Evolutionary conservation across 2,329 filamentous ascomycete genomes (phyloP).

Genomic region (Aureobasidium sp.): DNA sequence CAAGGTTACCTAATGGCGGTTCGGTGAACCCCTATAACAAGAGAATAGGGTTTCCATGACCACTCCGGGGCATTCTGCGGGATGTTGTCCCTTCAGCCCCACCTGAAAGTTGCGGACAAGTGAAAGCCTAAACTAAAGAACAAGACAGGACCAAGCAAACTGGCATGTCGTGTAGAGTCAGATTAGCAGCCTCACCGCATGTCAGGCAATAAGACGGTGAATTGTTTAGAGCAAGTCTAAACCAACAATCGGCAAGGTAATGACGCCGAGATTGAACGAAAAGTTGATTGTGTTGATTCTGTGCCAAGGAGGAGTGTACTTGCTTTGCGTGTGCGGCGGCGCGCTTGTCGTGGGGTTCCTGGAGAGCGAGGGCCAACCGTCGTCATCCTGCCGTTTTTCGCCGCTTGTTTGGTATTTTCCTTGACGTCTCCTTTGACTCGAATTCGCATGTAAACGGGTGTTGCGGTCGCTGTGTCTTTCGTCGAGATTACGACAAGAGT

Average conservation of each 20-base stretch:
- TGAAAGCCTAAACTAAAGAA: not conserved
- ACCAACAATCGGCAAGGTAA: not conserved
- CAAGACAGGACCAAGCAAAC: not conserved
- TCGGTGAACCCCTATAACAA: not conserved
- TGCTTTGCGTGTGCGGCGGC: conserved; percentile 2
- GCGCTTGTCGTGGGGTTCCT: not conserved
- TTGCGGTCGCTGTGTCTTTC: not conserved
- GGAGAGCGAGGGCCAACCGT: not conserved
- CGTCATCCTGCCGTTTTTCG: conserved; percentile 3
- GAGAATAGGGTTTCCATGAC: not conserved
- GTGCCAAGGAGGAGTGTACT: not conserved
- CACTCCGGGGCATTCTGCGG: not conserved
- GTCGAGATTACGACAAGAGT: not conserved
- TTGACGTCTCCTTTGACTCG: not conserved
- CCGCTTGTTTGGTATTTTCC: conserved; percentile 3
- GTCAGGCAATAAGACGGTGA: not conserved
- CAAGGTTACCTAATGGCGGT: not conserved
- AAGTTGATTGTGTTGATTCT: not conserved
- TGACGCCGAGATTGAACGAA: not conserved
- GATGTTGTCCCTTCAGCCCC: not conserved
- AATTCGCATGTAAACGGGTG: not conserved
- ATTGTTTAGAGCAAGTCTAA: not conserved
- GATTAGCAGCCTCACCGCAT: not conserved
- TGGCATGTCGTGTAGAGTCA: not conserved
- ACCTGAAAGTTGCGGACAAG: not conserved